Conservation (phyloP, 768 basidiomycete species). For the Boletus reticuloceps region DNA sequence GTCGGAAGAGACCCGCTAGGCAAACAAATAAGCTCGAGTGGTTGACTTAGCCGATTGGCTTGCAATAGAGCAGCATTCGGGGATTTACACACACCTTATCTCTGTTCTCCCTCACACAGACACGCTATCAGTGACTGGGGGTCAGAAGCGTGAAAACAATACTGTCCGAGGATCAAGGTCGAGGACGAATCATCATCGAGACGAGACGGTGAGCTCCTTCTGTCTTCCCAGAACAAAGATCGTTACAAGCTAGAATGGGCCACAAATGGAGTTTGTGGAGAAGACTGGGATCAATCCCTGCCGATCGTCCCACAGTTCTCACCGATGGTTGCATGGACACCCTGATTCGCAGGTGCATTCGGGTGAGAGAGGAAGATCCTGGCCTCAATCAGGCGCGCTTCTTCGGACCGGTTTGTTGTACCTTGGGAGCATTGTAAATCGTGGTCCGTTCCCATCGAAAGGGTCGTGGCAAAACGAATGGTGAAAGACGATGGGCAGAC, state of each 20-base stretch:
- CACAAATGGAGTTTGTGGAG: slow-evolving; percentile 1
- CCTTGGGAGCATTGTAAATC: neutral
- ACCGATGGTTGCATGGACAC: slow-evolving; percentile 10
- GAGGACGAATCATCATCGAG: neutral
- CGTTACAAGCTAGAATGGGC: neutral
- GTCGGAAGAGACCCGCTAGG: neutral
- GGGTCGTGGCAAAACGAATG: slow-evolving; percentile 13
- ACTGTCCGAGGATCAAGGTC: slow-evolving; percentile 10
- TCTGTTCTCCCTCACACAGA: neutral
- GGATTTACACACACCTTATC: neutral
- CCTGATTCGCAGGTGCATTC: neutral
- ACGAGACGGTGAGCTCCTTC: neutral
- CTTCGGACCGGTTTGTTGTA: slow-evolving; percentile 10
- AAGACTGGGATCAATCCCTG: neutral
- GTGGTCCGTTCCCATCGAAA: slow-evolving; percentile 18
- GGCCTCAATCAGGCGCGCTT: neutral
- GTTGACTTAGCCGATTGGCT: neutral
- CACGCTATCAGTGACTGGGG: neutral
- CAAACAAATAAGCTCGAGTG: slow-evolving; percentile 2
- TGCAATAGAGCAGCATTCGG: neutral
- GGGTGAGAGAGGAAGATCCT: neutral
- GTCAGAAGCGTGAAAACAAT: neutral
- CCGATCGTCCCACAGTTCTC: slow-evolving; percentile 8
- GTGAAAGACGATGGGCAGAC: neutral
- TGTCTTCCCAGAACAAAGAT: neutral